Evolutionary conservation across 345 rosid genomes (phyloP), one percentile per base, ranked within the genome.

Genomic region (Aquilaria yunnanensis): DNA sequence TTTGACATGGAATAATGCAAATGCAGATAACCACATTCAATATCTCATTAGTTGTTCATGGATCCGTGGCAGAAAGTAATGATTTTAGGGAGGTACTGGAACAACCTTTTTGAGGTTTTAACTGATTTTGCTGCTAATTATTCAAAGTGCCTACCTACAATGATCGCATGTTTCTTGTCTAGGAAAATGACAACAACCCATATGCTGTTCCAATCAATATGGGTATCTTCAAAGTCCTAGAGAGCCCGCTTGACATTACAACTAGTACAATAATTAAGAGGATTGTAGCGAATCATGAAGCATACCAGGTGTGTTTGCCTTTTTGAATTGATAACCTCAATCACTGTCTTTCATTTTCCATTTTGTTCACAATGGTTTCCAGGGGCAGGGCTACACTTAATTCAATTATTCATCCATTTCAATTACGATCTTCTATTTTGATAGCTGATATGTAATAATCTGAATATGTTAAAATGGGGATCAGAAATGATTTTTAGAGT

Each of bases 281-380:
- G 72, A 87, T 87, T 60, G 84, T 87, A 13, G 70, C 91, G 64
- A 88, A 88, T 68, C 87, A 88, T 58, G 91, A 85, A 77, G 89
- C 87, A 49, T 88, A 75, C 75, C 81, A 77, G 87, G 91, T 85
- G 59, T 43, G 4, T 41, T 52, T 72, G 12, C 60, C n/a, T 32
- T 12, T 45, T 14, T 37, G 7, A 51, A 32, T 10, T 53, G 64
- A 37, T 63, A 48, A 37, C 8, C 8, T 37, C 5, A 37, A 9
- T 56, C 41, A 46, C 48, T 60, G 56, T 14, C 45, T 32, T 61
- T 30, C 49, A 31, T 2, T 14, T 32, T 2, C 32, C 3, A 41
- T 61, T 60, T 49, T 14, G 33, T 14, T 10, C 47, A n/a, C 31
- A 55, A 32, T 37, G 14, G 32, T 12, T 5, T 30, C 41, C 45